Conservation (phyloP, 2,329 filamentous ascomycete genomes). For the Blastomyces emzantsi region DNA sequence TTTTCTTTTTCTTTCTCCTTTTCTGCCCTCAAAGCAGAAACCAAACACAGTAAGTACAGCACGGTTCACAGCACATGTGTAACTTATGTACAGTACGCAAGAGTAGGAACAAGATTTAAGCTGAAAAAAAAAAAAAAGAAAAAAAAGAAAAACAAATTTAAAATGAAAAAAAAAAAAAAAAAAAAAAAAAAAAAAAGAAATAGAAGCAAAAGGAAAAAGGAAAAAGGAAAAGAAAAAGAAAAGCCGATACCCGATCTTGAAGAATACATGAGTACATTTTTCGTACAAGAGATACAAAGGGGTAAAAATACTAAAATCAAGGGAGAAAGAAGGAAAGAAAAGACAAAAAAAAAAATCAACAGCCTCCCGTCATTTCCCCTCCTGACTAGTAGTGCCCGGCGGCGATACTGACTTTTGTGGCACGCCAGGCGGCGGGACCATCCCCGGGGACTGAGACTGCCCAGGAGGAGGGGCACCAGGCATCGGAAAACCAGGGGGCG, state of each 20-base stretch:
- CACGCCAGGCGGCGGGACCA: slow-evolving; percentile 4
- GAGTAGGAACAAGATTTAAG: no score
- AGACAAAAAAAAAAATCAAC: background rate
- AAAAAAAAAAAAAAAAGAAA: background rate
- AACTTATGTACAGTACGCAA: no score
- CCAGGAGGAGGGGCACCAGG: slow-evolving; percentile 18
- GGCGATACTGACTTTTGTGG: slow-evolving; percentile 7
- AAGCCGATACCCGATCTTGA: background rate
- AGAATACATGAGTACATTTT: background rate
- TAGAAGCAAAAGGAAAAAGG: background rate
- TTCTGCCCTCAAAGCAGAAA: no score
- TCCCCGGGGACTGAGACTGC: slow-evolving; percentile 13
- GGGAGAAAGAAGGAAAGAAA: background rate
- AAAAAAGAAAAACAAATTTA: no score
- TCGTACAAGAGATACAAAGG: background rate
- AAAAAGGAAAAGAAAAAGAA: background rate
- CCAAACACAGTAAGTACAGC: no score
- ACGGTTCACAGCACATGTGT: no score
- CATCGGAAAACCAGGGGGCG: slow-evolving; percentile 25
- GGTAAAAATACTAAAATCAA: background rate
- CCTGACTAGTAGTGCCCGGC: slow-evolving; percentile 16
- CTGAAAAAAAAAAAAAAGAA: no score
- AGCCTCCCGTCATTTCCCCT: background rate
- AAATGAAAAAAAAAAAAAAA: no score
- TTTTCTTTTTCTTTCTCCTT: no score